These are phyloP conservation scores for Alternaria conjuncta DNA, from an alignment of 2,329 filamentous ascomycete species.

Conservation along the genomic window DNA sequence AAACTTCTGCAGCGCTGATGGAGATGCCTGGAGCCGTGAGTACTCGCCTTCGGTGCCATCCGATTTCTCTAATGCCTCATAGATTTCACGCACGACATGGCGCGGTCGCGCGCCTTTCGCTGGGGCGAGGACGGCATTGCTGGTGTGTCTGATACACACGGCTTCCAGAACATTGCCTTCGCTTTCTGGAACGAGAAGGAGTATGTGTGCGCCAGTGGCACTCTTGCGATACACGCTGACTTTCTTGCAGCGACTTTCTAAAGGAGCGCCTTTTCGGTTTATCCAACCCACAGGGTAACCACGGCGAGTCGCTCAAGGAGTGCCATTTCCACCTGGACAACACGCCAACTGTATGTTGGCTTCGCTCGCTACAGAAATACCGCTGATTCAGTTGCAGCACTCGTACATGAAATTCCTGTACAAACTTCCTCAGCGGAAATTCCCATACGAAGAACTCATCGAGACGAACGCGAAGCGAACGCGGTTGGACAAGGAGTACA, in stretches of 20 bases:
- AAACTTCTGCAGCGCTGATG: slow-evolving; percentile 65
- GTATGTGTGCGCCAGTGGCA: slow-evolving; percentile 57
- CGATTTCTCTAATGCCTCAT: slow-evolving; percentile 30
- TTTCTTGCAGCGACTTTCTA: slow-evolving; percentile 73
- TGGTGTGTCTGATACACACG: slow-evolving; percentile 92
- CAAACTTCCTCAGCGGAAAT: slow-evolving; percentile 91
- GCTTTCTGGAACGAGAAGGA: slow-evolving; percentile 98
- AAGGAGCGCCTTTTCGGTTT: slow-evolving; percentile 95
- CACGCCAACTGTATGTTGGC: slow-evolving; percentile 69
- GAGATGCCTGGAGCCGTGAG: slow-evolving; percentile 95
- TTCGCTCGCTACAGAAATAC: slow-evolving; percentile 47
- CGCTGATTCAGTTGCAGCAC: slow-evolving; percentile 63
- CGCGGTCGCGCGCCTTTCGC: slow-evolving; percentile 84
- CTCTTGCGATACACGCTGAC: slow-evolving; percentile 48
- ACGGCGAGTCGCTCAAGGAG: slow-evolving; percentile 96
- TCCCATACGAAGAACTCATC: slow-evolving; percentile 89
- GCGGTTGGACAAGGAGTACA: slow-evolving; percentile 84
- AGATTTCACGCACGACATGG: slow-evolving; percentile 96
- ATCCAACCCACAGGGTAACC: slow-evolving; percentile 95
- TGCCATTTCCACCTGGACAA: slow-evolving; percentile 97
- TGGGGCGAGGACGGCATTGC: slow-evolving; percentile 99
- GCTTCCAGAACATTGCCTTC: slow-evolving; percentile 90
- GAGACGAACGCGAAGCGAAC: slow-evolving; percentile 80
- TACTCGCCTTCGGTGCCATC: slow-evolving; percentile 31
- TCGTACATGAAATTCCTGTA: slow-evolving; percentile 99